These are phyloP conservation scores for Solanum hybrid DNA, from an alignment of 305 asterid species.

Conservation along the genomic window DNA sequence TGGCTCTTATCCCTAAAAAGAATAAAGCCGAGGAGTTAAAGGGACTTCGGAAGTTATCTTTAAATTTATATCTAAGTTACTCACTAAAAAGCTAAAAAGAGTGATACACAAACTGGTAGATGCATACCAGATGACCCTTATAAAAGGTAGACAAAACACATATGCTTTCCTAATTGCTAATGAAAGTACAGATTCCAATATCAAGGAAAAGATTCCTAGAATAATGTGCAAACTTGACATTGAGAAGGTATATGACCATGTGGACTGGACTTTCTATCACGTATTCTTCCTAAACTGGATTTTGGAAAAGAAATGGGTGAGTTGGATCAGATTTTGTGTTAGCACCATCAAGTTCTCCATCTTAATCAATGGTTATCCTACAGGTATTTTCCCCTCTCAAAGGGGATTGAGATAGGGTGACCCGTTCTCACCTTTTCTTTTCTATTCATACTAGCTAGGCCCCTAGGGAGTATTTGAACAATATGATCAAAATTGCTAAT, in stretches of 20 bases:
- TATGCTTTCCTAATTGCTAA: background rate
- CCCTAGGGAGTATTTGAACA: background rate
- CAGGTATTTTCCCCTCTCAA: background rate
- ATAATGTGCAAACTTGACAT: background rate
- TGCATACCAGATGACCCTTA: background rate
- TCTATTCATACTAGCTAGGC: background rate
- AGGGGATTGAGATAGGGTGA: background rate
- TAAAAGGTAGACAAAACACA: background rate
- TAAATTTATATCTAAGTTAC: background rate
- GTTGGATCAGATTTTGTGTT: background rate
- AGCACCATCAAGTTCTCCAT: background rate
- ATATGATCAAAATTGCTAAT: background rate
- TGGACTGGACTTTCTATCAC: background rate
- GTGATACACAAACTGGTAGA: background rate
- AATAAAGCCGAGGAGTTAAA: background rate
- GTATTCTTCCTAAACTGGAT: background rate
- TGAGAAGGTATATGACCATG: background rate
- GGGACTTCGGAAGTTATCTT: background rate
- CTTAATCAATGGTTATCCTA: background rate
- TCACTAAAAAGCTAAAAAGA: background rate
- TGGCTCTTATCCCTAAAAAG: background rate
- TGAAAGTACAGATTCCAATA: background rate
- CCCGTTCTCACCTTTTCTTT: background rate
- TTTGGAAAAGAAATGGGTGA: background rate
- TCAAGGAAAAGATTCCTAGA: background rate